Evolutionary conservation across 2,329 filamentous ascomycete genomes (phyloP).

Genomic region (Alternaria alternata): DNA sequence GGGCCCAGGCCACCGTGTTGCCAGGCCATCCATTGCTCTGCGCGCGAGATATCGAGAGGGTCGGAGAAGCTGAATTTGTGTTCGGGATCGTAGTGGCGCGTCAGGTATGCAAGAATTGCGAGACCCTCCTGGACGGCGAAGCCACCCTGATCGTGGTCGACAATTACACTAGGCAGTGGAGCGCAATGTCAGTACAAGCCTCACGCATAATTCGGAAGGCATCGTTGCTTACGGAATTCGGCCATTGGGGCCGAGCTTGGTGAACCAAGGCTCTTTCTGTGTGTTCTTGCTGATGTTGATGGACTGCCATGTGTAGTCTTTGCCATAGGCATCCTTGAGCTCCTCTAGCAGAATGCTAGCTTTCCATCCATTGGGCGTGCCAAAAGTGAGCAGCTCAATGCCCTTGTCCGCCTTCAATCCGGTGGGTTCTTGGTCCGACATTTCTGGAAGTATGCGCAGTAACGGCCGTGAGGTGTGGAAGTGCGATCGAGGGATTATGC

Average conservation of each 20-base stretch:
- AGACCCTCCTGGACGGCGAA: constrained; percentile 61
- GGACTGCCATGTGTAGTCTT: constrained; percentile 65
- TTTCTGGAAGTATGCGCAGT: constrained; percentile 27
- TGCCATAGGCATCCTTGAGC: constrained; percentile 69
- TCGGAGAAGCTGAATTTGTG: constrained; percentile 58
- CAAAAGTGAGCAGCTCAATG: constrained; percentile 70
- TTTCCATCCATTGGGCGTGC: constrained; percentile 62
- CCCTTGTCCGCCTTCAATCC: constrained; percentile 69
- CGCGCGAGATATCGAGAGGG: constrained; percentile 55
- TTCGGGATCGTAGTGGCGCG: constrained; percentile 57
- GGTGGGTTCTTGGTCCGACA: constrained; percentile 55
- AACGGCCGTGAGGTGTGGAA: constrained; percentile 33
- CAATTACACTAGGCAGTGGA: constrained; percentile 56
- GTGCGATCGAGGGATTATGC: constrained; percentile 16
- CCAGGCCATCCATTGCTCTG: constrained; percentile 72
- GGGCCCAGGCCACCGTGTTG: constrained; percentile 56
- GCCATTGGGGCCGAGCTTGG: constrained; percentile 69
- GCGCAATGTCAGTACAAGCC: background rate
- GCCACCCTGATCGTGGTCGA: constrained; percentile 69
- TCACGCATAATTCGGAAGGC: background rate
- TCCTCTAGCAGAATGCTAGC: constrained; percentile 70
- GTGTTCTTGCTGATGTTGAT: constrained; percentile 68
- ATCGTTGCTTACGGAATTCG: constrained; percentile 59
- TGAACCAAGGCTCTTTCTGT: constrained; percentile 74
- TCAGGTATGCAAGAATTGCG: constrained; percentile 56